Base-by-base conservation (phyloP, 208 protist species). In the Phytomonas sp. region DNA sequence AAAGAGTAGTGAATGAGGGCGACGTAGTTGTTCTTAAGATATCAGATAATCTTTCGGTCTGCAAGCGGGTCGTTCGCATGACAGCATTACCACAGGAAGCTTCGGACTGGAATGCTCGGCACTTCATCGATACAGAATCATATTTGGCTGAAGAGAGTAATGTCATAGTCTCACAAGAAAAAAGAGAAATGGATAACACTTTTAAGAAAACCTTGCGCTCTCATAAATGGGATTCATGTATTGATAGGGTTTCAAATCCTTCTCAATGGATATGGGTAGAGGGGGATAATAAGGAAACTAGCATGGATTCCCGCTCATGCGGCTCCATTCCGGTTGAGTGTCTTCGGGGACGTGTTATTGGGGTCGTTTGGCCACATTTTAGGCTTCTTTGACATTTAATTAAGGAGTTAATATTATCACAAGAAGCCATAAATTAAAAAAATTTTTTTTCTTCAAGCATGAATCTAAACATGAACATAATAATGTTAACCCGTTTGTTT, bases 11-110 rank as follows among this genome's bases (percentile, higher is more conserved):
- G 4, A 71, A 79, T 14, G 69, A 67, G 10, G 76, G 76, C 3
- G 83, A 91, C 71, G 81, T 92, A 1, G 84, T 91, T 6, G 77
- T 94, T n/a, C 60, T 94, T 64, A 83, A 79, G 52, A 84, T 94
- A 23, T 76, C 73, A 23, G 70, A 84, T 12, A 71, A 82, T 36
- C 71, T 92, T 8, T 87, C 80, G 6, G 85, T 94, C 16, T 94
- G 89, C 77, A 94, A 94, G 66, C 80, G 89, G 2, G 86, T 94
- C n/a, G 75, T 73, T 31, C 76, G 75, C 12, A 67, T 69, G 40
- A 90, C 84, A 19, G 62, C 62, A 0, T 71, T 62, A n/a, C 36
- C 62, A 31, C 66, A 65, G 5, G 75, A 85, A 36, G 78, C 78
- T 45, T 49, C 80, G 36, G 32, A 52, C 36, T 91, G 82, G 83